Percentiles rank a stretch among this genome's conserved stretches.
phyloP scores from a whole-genome alignment of 1,284 basidiomycete species.

The Athelia psychrophila region DNA sequence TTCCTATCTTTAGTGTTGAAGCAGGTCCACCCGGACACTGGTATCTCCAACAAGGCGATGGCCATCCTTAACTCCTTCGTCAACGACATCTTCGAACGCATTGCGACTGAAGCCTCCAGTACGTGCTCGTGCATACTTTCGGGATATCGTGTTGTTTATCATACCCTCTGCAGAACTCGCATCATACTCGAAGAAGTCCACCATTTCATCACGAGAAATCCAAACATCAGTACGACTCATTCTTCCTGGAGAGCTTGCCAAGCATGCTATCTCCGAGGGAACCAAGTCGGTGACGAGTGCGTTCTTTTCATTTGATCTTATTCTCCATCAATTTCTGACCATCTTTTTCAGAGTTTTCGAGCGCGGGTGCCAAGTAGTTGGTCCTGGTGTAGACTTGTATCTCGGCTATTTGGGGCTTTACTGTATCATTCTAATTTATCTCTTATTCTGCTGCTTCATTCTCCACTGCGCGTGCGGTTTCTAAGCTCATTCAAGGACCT shows the following conservation, averaged over 20 bases:
- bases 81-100: conserved; percentile 92
- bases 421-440: conserved; percentile 22
- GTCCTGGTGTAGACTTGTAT: conserved; percentile 1
- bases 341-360: conserved; percentile 51
- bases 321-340: conserved; percentile 2
- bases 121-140: conserved; percentile 26
- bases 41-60: conserved; percentile 98
- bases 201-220: conserved; percentile 92
- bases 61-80: conserved; percentile 92
- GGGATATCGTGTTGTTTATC: not conserved
- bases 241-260: conserved; percentile 84
- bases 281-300: conserved; percentile 54
- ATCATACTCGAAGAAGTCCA: conserved; percentile 91
- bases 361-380: conserved; percentile 55
- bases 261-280: conserved; percentile 80
- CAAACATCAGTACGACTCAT: conserved; percentile 91
- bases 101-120: conserved; percentile 88
- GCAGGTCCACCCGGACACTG: conserved; percentile 95
- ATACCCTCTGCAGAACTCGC: conserved; percentile 65
- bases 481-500: no score
- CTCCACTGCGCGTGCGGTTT: no score
- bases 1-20: conserved; percentile 62
- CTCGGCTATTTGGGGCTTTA: conserved; percentile 2
- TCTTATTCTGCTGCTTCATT: no score
- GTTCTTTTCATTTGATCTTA: conserved; percentile 9